phyloP scores from a whole-genome alignment of 2,329 filamentous ascomycete species.

The Endothia cerciana region DNA sequence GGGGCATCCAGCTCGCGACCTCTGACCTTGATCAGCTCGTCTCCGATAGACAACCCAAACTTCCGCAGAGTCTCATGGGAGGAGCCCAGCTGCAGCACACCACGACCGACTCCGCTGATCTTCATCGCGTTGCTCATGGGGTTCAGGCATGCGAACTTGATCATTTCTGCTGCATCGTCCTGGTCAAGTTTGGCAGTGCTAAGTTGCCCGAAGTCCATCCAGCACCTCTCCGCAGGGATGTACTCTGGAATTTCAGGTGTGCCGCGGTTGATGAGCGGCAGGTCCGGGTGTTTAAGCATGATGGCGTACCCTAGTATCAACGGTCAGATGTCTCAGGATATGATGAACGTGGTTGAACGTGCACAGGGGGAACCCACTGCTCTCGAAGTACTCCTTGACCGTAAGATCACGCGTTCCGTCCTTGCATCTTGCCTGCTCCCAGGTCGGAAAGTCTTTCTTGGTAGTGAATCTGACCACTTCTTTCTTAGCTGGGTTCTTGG shows the following conservation, averaged over 20 bases:
- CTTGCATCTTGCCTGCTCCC: neutral
- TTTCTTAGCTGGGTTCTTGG: too few relatives aligned
- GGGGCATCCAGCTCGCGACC: conserved; percentile 51
- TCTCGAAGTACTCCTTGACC: neutral
- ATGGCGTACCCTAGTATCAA: neutral
- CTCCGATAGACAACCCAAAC: conserved; percentile 68
- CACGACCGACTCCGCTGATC: conserved; percentile 46
- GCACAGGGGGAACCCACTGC: neutral
- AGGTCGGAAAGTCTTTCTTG: neutral
- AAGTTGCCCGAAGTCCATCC: conserved; percentile 66
- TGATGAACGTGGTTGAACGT: neutral
- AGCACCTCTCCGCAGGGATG: conserved; percentile 68
- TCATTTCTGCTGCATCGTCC: conserved; percentile 69
- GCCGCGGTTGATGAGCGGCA: conserved; percentile 71
- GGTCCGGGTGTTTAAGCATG: conserved; percentile 36
- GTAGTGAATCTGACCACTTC: too few relatives aligned
- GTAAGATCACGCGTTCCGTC: neutral
- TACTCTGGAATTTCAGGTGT: conserved; percentile 60
- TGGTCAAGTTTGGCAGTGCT: conserved; percentile 62
- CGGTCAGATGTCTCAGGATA: neutral
- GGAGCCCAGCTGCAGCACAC: neutral
- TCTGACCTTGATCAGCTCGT: conserved; percentile 69
- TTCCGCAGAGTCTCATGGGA: conserved; percentile 29
- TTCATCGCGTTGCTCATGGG: conserved; percentile 70
- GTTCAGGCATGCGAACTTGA: conserved; percentile 69